Evolutionary conservation across 306 rosid species (phyloP).

Genomic region (Begonia fuchsioides): DNA sequence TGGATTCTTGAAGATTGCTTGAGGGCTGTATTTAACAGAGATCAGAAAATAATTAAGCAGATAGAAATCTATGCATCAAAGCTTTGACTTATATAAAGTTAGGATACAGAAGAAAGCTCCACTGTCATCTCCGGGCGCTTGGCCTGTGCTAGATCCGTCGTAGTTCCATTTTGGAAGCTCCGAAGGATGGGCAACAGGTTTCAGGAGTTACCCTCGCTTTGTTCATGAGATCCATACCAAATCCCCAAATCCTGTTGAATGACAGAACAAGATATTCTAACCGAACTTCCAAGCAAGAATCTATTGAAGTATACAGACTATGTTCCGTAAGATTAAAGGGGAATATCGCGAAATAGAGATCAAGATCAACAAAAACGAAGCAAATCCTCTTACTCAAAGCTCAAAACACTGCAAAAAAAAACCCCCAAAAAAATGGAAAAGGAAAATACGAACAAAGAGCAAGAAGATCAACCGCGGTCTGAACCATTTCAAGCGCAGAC

Average conservation of each 20-base stretch:
- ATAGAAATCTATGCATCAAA: not conserved
- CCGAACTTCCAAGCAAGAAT: no score
- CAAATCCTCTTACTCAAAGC: not conserved
- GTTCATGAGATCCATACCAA: not conserved
- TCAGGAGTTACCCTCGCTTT: not conserved
- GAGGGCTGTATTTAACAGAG: not conserved
- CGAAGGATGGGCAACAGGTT: not conserved
- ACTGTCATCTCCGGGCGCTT: conserved; percentile 1
- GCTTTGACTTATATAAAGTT: not conserved
- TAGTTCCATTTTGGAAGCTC: not conserved
- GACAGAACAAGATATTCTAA: not conserved
- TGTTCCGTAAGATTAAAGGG: not conserved
- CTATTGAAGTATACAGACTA: no score
- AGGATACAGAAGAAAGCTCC: not conserved
- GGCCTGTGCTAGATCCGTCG: not conserved
- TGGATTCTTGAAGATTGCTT: conserved; percentile 3
- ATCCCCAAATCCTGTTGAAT: conserved; percentile 1
- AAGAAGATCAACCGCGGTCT: not conserved
- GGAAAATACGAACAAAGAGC: not conserved
- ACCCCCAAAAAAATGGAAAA: not conserved
- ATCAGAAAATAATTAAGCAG: no score
- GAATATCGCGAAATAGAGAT: not conserved
- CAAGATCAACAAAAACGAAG: not conserved
- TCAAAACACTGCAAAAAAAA: not conserved
- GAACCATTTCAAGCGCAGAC: not conserved